A percentile compares a stretch with the other conserved stretches of the same genome.
Conservation (phyloP, 768 basidiomycete species). For the Pulveroboletus frians region DNA sequence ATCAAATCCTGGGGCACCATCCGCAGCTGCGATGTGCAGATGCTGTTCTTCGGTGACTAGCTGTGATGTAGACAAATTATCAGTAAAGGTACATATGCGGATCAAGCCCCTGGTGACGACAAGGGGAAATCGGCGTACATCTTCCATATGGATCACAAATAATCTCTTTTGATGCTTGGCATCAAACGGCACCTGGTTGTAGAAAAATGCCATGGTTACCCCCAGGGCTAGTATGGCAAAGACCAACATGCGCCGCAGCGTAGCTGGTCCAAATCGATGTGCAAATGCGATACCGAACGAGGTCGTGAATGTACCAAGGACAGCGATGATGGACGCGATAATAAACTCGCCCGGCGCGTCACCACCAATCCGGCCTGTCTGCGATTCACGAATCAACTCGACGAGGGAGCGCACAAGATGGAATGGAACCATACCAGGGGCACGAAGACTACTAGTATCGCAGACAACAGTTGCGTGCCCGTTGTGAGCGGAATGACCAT, state of each 20-base stretch:
- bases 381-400: slow-evolving; percentile 2
- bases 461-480: slow-evolving; percentile 52
- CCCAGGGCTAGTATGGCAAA: slow-evolving; percentile 44
- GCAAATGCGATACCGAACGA: slow-evolving; percentile 67
- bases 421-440: slow-evolving; percentile 54
- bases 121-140: slow-evolving; percentile 45
- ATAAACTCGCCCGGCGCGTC: slow-evolving; percentile 86
- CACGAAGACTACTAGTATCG: slow-evolving; percentile 82
- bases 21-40: slow-evolving; percentile 77
- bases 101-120: background rate
- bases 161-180: slow-evolving; percentile 81
- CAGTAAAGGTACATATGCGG: background rate
- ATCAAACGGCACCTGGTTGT: slow-evolving; percentile 64
- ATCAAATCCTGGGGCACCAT: slow-evolving; percentile 74
- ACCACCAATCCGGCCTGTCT: slow-evolving; percentile 80
- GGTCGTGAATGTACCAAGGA: slow-evolving; percentile 49
- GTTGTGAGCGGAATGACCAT: slow-evolving; percentile 51
- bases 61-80: slow-evolving; percentile 33
- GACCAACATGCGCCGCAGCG: slow-evolving; percentile 38
- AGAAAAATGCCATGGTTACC: slow-evolving; percentile 56
- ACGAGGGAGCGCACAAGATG: slow-evolving; percentile 2
- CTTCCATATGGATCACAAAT: slow-evolving; percentile 80
- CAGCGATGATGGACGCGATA: slow-evolving; percentile 70
- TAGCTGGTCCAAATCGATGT: slow-evolving; percentile 56
- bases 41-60: slow-evolving; percentile 66